phyloP scores from a whole-genome alignment of 306 rosid genomes.

The Medicago ruthenica region DNA sequence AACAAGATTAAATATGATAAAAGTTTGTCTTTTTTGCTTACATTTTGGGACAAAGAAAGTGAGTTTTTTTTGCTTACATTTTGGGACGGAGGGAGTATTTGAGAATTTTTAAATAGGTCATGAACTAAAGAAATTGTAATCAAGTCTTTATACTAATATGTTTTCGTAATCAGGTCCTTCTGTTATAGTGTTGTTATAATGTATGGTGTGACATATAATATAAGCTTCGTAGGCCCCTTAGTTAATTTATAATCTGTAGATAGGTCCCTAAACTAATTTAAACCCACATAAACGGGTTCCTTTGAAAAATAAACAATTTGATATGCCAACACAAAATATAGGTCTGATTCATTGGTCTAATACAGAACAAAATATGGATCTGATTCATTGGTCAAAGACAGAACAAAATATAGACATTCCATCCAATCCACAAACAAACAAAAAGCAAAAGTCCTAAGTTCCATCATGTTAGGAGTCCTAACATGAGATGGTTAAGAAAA shows the following conservation, averaged over 20 bases:
- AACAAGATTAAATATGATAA: no score
- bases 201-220: not conserved
- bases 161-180: not conserved
- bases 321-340: not conserved
- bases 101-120: not conserved
- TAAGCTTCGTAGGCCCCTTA: not conserved
- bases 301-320: not conserved
- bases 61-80: no score
- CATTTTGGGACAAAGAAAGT: no score
- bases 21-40: no score
- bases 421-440: no score
- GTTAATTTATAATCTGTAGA: not conserved
- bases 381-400: no score
- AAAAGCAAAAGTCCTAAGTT: no score
- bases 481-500: no score
- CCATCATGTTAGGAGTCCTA: no score
- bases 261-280: not conserved
- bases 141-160: not conserved
- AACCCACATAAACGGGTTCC: not conserved
- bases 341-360: no score
- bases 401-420: no score
- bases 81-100: not conserved
- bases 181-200: not conserved
- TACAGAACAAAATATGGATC: not conserved
- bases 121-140: not conserved